These are phyloP conservation scores for Capsicum rhomboideum DNA, from an alignment of 257 asterid species.

Conservation along the genomic window DNA sequence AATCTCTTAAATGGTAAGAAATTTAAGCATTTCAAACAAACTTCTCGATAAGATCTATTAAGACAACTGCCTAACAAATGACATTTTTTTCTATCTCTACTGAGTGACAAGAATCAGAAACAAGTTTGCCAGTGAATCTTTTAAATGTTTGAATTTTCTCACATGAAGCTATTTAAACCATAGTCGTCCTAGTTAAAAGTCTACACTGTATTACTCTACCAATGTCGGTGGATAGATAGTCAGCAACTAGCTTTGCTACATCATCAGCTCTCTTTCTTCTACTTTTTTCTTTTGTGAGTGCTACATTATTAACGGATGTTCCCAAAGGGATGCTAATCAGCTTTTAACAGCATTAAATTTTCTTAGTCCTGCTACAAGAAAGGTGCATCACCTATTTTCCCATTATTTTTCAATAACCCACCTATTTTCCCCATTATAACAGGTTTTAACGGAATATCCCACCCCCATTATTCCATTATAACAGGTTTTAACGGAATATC, in stretches of 20 bases:
- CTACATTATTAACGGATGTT: not conserved
- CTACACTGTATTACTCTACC: not conserved
- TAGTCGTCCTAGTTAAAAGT: not conserved
- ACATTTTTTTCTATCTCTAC: not conserved
- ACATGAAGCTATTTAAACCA: not conserved
- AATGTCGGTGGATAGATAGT: not conserved
- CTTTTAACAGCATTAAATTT: not conserved
- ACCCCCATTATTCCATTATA: not conserved
- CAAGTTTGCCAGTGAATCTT: not conserved
- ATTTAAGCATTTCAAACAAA: not conserved
- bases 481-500: not conserved
- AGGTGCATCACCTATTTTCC: not conserved
- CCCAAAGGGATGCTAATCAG: not conserved
- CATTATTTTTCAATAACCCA: not conserved
- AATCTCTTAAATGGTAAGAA: not conserved
- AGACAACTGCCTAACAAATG: not conserved
- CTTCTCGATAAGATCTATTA: not conserved
- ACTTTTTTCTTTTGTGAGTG: not conserved
- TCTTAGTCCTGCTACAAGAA: not conserved
- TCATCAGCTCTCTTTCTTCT: not conserved
- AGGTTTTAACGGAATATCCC: not conserved
- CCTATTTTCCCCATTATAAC: not conserved
- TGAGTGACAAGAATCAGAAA: not conserved
- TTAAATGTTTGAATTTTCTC: not conserved
- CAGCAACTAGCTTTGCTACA: not conserved